Base-by-base conservation (phyloP, 2,329 filamentous ascomycete species). In the Coniochaeta sp. region DNA sequence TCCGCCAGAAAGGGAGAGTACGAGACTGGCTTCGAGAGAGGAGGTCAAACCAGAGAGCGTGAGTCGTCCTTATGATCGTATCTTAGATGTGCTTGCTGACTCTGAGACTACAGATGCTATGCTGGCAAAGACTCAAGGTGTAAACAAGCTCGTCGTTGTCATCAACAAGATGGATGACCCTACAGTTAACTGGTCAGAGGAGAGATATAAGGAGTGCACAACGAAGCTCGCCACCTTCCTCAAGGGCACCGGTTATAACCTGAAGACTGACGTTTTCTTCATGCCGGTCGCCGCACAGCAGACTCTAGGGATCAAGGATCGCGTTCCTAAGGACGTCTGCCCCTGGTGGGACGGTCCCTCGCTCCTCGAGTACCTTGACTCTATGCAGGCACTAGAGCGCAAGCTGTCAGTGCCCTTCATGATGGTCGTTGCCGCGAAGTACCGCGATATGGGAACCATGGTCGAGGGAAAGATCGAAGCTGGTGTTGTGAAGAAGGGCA, bases 91-190 rank as follows among this genome's bases (percentile, higher is more conserved):
- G 34, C 40, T 40, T 47, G n/a, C 54, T 58, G n/a, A 50, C 36
- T 34, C 2, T n/a, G 34, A 38, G 52, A 24, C 33, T 17, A 55
- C 11, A 56, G 54, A 98, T 76, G 95, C 96, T 60, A 91, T 99
- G 81, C 83, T 99, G 72, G 96, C 96, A 67, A 96, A 98, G 79
- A 99, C 96, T 0, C 93, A 96, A 73, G 95, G 95, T 76, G 95
- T 99, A 62, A 96, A 96, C 82, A 97, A 97, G 79, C 83, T 99
- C 60, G 82, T 98, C 54, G 88, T 99, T 33, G 95, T 84, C 59
- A 93, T 97, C 73, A 99, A 99, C 85, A 99, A 99, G 83, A 99
- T 99, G 96, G 95, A 99, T 72, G 95, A 99, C 72, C 81, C 89
- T 12, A 99, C 95, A 2, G 96, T 99, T 58, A 86, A 96, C 71